These are phyloP conservation scores for Rhododendron kiyosumense DNA, from an alignment of 148 eudicot genomes.

Conservation along the genomic window DNA sequence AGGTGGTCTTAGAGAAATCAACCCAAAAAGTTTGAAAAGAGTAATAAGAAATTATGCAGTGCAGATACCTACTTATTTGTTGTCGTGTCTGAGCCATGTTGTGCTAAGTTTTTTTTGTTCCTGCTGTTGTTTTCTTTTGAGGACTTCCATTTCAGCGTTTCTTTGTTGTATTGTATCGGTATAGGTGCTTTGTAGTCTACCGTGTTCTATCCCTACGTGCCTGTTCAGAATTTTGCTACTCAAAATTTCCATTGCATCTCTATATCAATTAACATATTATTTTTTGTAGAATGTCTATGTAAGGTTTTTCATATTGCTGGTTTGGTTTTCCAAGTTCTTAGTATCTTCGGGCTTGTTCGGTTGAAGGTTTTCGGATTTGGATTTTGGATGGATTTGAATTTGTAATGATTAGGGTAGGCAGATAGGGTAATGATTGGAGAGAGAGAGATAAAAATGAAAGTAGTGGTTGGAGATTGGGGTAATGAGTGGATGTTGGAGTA, in stretches of 20 bases:
- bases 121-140: neutral
- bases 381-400: too few species aligned
- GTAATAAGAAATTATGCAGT: neutral
- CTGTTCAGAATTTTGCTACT: neutral
- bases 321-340: neutral
- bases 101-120: neutral
- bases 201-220: neutral
- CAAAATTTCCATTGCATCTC: neutral
- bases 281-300: neutral
- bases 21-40: neutral
- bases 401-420: too few species aligned
- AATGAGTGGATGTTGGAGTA: too few species aligned
- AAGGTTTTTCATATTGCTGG: neutral
- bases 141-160: neutral
- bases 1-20: neutral
- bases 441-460: too few species aligned
- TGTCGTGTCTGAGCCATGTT: neutral
- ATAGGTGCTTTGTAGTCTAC: neutral
- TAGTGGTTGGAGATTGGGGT: too few species aligned
- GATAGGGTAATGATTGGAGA: too few species aligned
- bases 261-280: neutral
- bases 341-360: neutral
- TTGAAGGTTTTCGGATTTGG: too few species aligned
- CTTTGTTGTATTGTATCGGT: neutral
- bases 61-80: neutral